Percentiles rank a stretch among this genome's conserved stretches.
Conservation (phyloP, 345 rosid genomes). For the Heritiera littoralis region DNA sequence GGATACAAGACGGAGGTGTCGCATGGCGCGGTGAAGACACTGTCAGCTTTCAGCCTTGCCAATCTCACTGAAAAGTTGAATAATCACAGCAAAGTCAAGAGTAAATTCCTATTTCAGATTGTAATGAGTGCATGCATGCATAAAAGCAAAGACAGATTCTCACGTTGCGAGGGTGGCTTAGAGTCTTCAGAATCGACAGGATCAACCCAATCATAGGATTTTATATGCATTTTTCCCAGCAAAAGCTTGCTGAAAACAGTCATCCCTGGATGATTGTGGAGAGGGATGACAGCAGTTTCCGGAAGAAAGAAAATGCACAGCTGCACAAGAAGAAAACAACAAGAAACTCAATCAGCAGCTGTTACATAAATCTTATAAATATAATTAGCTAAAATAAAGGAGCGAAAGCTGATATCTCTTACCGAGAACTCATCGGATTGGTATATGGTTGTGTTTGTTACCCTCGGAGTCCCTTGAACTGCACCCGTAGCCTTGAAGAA, state of each 20-base stretch:
- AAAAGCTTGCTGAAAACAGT: constrained; percentile 74
- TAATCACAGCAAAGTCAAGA: background rate
- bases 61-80: constrained; percentile 40
- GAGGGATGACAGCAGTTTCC: constrained; percentile 60
- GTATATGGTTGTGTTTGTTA: constrained; percentile 53
- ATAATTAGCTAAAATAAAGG: background rate
- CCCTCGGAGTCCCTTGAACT: constrained; percentile 43
- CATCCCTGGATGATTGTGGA: constrained; percentile 81
- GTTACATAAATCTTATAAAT: no score
- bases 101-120: background rate
- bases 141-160: constrained; percentile 16
- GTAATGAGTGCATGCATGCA: background rate
- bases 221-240: constrained; percentile 65
- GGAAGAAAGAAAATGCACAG: constrained; percentile 70
- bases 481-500: constrained; percentile 38
- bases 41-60: constrained; percentile 43
- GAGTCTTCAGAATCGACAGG: constrained; percentile 25
- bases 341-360: constrained; percentile 7
- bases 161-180: constrained; percentile 31
- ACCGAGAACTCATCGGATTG: constrained; percentile 58
- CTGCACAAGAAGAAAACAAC: constrained; percentile 34
- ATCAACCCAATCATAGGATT: constrained; percentile 63
- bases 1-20: constrained; percentile 67
- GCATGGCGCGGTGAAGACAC: constrained; percentile 54
- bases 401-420: background rate